Base-by-base conservation (phyloP, 768 basidiomycete species). In the Polyporus arcularius region DNA sequence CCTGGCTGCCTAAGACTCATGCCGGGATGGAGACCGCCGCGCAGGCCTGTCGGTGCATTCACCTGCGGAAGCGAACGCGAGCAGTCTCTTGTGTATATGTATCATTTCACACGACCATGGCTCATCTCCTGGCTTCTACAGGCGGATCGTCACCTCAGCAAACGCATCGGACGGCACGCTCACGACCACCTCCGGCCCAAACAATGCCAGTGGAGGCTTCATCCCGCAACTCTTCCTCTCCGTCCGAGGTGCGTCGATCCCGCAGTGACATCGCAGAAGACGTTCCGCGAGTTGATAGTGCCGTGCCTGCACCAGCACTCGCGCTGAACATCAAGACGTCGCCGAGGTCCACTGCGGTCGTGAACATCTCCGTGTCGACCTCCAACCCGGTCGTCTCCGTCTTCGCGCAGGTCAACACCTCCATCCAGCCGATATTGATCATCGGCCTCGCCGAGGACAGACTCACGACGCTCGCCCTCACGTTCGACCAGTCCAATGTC, bases 151-250 rank as follows among this genome's bases (percentile, higher is more conserved):
- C 8, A 38, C 60, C 39, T 55, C 59, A 11, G 53, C 47, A 15
- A 60, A 60, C 43, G 62, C 53, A 15, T 52, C 64, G 10, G 57
- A 52, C 47, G 60, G 56, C 16, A 60, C 58, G 26, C 42, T 67
- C 38, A 62, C 67, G 47, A 58, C 64, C 15, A 65, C 67, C 21
- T 59, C 54, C 26, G 67, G 67, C 28, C 58, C 67, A 12, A 67
- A 56, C 5, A 35, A 56, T 47, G 53, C 51, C 10, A 61, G 62
- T 26, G 64, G 61, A 15, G 62, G 59, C 21, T 32, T 67, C 30
- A 61, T 67, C 28, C 67, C 67, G 15, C 67, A 65, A 53, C 47
- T 67, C 4, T 67, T 63, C 47, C 55, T 67, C 21, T 57, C 61
- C 15, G 62, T 67, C 45, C 39, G 54, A 56, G 67, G 67, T 59